Base-by-base conservation (phyloP, 352 stramenopile species). In the Albugo laibachii region DNA sequence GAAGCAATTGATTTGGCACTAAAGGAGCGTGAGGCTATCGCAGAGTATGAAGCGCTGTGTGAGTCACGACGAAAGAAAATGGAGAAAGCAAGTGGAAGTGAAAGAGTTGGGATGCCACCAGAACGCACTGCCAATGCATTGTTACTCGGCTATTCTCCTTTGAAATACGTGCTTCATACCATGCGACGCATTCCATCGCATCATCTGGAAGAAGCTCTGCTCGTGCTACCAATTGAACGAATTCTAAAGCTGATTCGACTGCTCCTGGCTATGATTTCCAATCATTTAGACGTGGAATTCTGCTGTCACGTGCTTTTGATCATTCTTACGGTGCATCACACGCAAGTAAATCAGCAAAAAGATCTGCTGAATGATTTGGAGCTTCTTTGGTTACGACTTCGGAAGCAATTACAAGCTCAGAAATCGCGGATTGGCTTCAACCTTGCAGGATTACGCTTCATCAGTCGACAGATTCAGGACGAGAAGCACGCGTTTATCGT, bases 121-220 rank as follows among this genome's bases (percentile, higher is more conserved):
- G 58, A 55, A 44, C 74, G 58, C n/a, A 63, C 72, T 42, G 71
- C 78, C 16, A 97, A 98, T 65, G 88, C 94, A 52, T 55, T 97
- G 54, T 63, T 99, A 41, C 69, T 99, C 27, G 87, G 87, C 11
- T 94, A 97, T 67, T 80, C 93, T 31, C 92, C 95, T 20, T 61
- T 91, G 14, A 80, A 89, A 52, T 98, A 97, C 64, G 62, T 98
- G 14, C 66, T 98, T 31, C 83, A 94, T 65, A 85, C 91, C 47
- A 62, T 99, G 37, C 86, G 74, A 13, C 68, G 74, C 21, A 85
- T 98, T 52, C 93, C 89, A 45, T 76, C 81, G 40, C 72, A 92
- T 43, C 93, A 99, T 50, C 80, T 99, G 58, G 95, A 99, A 59
- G 88, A 97, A 54, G 93, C 92, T 31, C 63, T 99, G 36, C 82